These are phyloP conservation scores for Striga hermonthica DNA, from an alignment of 305 asterid genomes.

Conservation along the genomic window DNA sequence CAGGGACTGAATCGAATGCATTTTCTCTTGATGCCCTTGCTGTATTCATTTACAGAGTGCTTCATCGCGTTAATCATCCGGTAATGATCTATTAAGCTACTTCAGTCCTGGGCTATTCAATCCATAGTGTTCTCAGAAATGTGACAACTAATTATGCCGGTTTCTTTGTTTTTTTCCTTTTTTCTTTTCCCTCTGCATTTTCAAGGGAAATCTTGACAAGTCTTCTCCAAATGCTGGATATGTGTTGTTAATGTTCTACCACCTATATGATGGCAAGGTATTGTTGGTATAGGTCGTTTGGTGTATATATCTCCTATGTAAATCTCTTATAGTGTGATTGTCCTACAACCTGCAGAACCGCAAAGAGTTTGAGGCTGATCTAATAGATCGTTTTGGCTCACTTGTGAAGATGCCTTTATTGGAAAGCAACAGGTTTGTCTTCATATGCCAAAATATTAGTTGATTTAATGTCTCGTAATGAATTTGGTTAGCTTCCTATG, in stretches of 20 bases:
- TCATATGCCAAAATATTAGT: neutral
- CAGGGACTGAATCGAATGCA: slow-evolving; percentile 91
- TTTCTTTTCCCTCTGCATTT: slow-evolving; percentile 33
- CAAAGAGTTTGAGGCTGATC: slow-evolving; percentile 75
- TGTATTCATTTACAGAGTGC: slow-evolving; percentile 82
- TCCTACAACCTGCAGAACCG: slow-evolving; percentile 57
- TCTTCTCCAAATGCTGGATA: slow-evolving; percentile 85
- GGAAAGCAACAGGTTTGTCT: slow-evolving; percentile 62
- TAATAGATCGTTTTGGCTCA: slow-evolving; percentile 87
- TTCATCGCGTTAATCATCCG: slow-evolving; percentile 87
- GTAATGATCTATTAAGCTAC: slow-evolving; percentile 43
- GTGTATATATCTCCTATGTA: slow-evolving; percentile 1
- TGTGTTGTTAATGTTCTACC: slow-evolving; percentile 88
- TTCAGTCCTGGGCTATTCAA: slow-evolving; percentile 22
- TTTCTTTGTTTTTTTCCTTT: slow-evolving; percentile 24
- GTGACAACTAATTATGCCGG: slow-evolving; percentile 25
- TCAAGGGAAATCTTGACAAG: slow-evolving; percentile 93
- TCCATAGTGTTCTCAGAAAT: slow-evolving; percentile 10
- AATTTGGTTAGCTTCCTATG: too few species aligned
- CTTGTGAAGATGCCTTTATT: slow-evolving; percentile 91
- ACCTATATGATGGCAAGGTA: slow-evolving; percentile 97
- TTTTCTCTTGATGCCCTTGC: slow-evolving; percentile 91
- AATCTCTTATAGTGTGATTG: slow-evolving; percentile 26
- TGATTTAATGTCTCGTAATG: too few species aligned
- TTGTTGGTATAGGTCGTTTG: slow-evolving; percentile 18